These are phyloP conservation scores for Holtermannia corniformis DNA, from an alignment of 768 basidiomycete species.

Conservation along the genomic window DNA sequence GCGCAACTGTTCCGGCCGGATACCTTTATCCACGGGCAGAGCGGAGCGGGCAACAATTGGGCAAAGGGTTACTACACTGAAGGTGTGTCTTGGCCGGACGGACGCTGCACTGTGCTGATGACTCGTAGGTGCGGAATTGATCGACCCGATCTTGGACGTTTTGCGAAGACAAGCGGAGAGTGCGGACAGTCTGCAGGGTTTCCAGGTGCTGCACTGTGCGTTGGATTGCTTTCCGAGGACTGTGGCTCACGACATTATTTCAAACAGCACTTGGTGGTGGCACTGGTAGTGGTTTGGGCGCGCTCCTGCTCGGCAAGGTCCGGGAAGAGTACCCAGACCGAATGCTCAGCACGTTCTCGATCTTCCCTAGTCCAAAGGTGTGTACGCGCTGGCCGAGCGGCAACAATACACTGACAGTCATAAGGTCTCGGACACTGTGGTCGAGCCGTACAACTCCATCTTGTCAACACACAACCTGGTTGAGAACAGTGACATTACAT, in stretches of 20 bases:
- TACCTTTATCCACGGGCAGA: constrained; percentile 60
- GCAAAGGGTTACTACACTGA: constrained; percentile 84
- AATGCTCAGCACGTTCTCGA: constrained; percentile 40
- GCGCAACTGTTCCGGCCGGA: constrained; percentile 78
- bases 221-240: neutral
- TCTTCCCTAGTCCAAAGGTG: constrained; percentile 37
- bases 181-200: constrained; percentile 78
- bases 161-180: constrained; percentile 67
- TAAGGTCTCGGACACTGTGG: constrained; percentile 39
- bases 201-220: constrained; percentile 38
- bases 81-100: constrained; percentile 35
- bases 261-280: constrained; percentile 37
- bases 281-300: constrained; percentile 38
- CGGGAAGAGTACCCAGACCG: constrained; percentile 40
- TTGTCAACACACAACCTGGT: constrained; percentile 38
- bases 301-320: constrained; percentile 37
- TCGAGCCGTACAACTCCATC: constrained; percentile 40
- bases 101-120: neutral
- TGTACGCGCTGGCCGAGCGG: too few relatives aligned
- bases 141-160: constrained; percentile 52
- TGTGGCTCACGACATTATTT: constrained; percentile 1
- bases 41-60: constrained; percentile 84
- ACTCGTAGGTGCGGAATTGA: constrained; percentile 69
- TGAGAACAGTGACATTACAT: constrained; percentile 37
- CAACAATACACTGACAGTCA: neutral